A percentile compares a stretch with the other conserved stretches of the same genome.
phyloP scores from a whole-genome alignment of 768 basidiomycete genomes.

The Boletus bicolor region DNA sequence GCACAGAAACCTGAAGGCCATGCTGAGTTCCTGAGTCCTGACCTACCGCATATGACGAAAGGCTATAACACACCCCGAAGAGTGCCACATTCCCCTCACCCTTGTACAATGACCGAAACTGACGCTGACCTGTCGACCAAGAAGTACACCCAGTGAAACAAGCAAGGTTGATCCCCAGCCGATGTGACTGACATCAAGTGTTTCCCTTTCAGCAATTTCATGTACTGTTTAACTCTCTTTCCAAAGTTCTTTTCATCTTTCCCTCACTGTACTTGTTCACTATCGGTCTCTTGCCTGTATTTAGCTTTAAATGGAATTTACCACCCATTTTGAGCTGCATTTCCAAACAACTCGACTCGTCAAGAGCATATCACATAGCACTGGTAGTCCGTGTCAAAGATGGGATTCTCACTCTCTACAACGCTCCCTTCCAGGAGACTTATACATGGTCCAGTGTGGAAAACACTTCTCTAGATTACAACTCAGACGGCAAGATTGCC shows the following conservation, averaged over 20 bases:
- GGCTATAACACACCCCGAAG: conserved; percentile 17
- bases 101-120: conserved; percentile 56
- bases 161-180: conserved; percentile 51
- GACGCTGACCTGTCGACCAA: conserved; percentile 62
- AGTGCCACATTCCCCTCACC: conserved; percentile 8
- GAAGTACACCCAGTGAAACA: conserved; percentile 50
- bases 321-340: conserved; percentile 80
- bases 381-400: conserved; percentile 58
- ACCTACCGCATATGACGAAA: background rate
- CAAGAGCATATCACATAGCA: conserved; percentile 67
- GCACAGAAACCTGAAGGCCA: conserved; percentile 44
- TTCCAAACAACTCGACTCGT: conserved; percentile 85
- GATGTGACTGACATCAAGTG: conserved; percentile 69
- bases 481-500: no score
- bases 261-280: conserved; percentile 79
- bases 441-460: no score
- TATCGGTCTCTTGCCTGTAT: conserved; percentile 81
- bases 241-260: conserved; percentile 73
- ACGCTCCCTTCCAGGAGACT: no score
- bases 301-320: conserved; percentile 85
- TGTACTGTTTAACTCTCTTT: conserved; percentile 80
- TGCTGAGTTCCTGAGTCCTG: conserved; percentile 13
- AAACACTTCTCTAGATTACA: no score
- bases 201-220: conserved; percentile 81
- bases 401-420: conserved; percentile 76